Evolutionary conservation across 163 green algal species (phyloP), one percentile per base, ranked within the genome.

Genomic region (Scenedesmus sp.): DNA sequence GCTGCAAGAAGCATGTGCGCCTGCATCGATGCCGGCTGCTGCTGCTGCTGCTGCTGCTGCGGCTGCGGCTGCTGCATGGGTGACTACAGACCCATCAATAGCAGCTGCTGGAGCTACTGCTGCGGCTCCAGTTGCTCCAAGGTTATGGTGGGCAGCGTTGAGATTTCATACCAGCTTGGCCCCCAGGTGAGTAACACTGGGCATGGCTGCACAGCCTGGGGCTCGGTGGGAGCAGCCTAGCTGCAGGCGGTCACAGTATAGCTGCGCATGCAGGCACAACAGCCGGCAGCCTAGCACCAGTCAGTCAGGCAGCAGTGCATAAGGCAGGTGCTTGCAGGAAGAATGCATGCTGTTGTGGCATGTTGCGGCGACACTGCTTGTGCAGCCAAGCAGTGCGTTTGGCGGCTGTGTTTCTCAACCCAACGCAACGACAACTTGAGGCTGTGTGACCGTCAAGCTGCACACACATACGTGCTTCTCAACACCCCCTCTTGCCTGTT

Each of bases 171-270:
- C 30, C 1, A 26, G 65, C 7, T 16, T 76, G 2, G 65, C 65
- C 0, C 65, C 65, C 30, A 76, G 65, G 65, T 76, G 65, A 9
- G 65, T 76, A 4, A 76, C 30, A 1, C 65, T 76, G 30, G 65
- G 65, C 65, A 76, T 76, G 65, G 65, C 65, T 40, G 65, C 65
- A 40, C 40, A 30, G 65, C 40, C 37, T 3, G 30, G 30, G 5
- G 0, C 30, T 40, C 65, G 30, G 18, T 76, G 65, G 30, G 37
- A 30, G 24, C 59, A 72, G 24, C 18, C 65, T 76, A 76, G 37
- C 6, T 76, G 65, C 65, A 76, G 65, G 65, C 40, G 65, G 65
- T 76, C 65, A 76, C 65, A 76, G 30, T 76, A 76, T 30, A 76
- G 30, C 65, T 76, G 65, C 65, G 18, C 2, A 1, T 35, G 65